Base-by-base conservation (phyloP, 768 basidiomycete genomes). In the Daedalea quercina region DNA sequence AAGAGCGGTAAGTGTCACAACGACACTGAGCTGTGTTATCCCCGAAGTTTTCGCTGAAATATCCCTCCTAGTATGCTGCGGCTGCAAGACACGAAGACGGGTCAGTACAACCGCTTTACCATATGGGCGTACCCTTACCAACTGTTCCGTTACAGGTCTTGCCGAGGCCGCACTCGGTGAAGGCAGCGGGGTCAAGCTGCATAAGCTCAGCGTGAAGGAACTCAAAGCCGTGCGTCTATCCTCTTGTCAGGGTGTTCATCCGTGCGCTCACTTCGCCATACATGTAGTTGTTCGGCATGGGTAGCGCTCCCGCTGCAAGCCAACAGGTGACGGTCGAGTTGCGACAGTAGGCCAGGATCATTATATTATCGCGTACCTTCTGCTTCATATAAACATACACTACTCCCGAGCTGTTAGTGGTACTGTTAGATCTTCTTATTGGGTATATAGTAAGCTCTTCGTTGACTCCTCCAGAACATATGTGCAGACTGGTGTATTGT, bases 81-180 rank as follows among this genome's bases (percentile, higher is more conserved):
- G 19, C 68, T 93, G 11, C 87, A 90, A 62, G 79, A 82, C 7
- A 79, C 81, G 13, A 88, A 88, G 68, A 72, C 70, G 40, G 76
- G 80, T 77, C 44, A 26, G 73, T 22, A 17, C 2, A 33, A 51
- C 15, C 20, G n/a, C 22, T 35, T 9, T 6, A 40, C 6, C 11
- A n/a, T 13, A 8, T 9, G 28, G 11, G 19, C 12, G 19, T 46
- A 6, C 35, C 7, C 19, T 40, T 17, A 25, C 6, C 50, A 3
- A 44, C 17, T 35, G n/a, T 4, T 6, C 11, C 19, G 23, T 13
- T 17, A n/a, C 28, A 61, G 79, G 79, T 50, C 74, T 86, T 24
- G 77, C 85, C 1, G 82, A 85, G 50, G 84, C 84, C 3, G 84
- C 84, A 1, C 73, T 88, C 4, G 85, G 85, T 12, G 85, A 88